These are phyloP conservation scores for Peterozyma toletana DNA, from an alignment of 805 yeast genomes.

Conservation along the genomic window DNA sequence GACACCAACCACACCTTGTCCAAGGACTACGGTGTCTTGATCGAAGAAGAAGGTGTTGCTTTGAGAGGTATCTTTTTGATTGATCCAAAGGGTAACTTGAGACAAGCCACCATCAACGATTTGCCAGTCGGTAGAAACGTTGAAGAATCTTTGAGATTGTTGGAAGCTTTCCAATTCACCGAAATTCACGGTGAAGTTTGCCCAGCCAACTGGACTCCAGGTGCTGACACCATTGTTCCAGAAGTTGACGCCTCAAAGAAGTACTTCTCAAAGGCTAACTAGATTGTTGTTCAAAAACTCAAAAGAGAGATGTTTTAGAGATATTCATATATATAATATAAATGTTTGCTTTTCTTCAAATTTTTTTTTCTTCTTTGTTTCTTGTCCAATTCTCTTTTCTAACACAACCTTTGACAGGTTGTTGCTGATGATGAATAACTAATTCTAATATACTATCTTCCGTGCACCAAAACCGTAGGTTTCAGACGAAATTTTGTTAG, in stretches of 20 bases:
- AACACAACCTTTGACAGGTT: too few species aligned
- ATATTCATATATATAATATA: neutral
- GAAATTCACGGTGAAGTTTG: conserved; percentile 99
- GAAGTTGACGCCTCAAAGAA: conserved; percentile 71
- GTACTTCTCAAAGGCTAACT: conserved; percentile 64
- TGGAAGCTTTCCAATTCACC: conserved; percentile 99
- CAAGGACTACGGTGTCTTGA: conserved; percentile 93
- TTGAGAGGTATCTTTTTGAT: conserved; percentile 97
- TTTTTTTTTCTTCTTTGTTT: neutral
- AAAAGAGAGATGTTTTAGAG: neutral
- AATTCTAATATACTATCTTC: too few species aligned
- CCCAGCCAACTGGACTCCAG: conserved; percentile 99
- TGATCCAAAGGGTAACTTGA: conserved; percentile 89
- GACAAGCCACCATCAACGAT: conserved; percentile 98
- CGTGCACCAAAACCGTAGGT: too few species aligned
- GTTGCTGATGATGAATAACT: too few species aligned
- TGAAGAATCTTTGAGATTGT: conserved; percentile 94
- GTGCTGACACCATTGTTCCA: conserved; percentile 88
- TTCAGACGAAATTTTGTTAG: too few species aligned
- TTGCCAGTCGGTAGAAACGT: conserved; percentile 99
- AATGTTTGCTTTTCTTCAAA: neutral
- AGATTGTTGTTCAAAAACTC: conserved; percentile 11
- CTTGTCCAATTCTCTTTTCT: too few species aligned
- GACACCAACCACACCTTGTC: conserved; percentile 96
- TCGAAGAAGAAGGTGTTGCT: conserved; percentile 95